A percentile compares a stretch with the other conserved stretches of the same genome.
These are phyloP conservation scores for Stellera chamaejasme DNA, from an alignment of 345 rosid genomes.

Conservation along the genomic window DNA sequence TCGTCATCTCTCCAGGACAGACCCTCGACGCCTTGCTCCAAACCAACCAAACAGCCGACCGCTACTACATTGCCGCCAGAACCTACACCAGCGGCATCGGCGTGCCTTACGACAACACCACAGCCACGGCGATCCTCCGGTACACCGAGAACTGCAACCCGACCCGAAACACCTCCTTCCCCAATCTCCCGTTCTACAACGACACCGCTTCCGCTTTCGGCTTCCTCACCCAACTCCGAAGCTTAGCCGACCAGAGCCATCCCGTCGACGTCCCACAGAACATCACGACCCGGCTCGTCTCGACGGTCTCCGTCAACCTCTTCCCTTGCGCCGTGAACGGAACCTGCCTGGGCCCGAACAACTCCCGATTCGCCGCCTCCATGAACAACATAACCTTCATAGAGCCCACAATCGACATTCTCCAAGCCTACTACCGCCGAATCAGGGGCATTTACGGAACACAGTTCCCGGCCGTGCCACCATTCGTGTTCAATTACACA, in stretches of 20 bases:
- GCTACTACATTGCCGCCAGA: conserved; percentile 26
- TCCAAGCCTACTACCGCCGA: conserved; percentile 34
- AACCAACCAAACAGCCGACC: conserved; percentile 15
- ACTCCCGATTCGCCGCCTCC: not conserved
- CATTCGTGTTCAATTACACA: conserved; percentile 14
- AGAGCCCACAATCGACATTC: conserved; percentile 14
- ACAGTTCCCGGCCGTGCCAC: conserved; percentile 11
- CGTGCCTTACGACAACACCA: conserved; percentile 11
- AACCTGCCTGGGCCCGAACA: not conserved
- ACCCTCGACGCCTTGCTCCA: conserved; percentile 28
- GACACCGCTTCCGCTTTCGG: conserved; percentile 12
- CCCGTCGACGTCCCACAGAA: conserved; percentile 23
- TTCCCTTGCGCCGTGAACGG: conserved; percentile 8
- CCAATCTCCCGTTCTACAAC: conserved; percentile 8
- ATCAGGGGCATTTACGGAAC: not conserved
- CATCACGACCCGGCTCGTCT: conserved; percentile 15
- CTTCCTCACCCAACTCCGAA: conserved; percentile 1
- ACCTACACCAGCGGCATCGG: conserved; percentile 2
- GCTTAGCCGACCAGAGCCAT: conserved; percentile 17
- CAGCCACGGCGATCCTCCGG: conserved; percentile 32
- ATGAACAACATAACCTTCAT: conserved; percentile 33
- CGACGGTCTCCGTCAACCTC: conserved; percentile 14
- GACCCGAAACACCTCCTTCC: conserved; percentile 9
- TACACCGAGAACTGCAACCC: conserved; percentile 15
- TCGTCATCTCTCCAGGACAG: conserved; percentile 25